Base-by-base conservation (phyloP, 179 eudicot species). In the Gypsophila paniculata region DNA sequence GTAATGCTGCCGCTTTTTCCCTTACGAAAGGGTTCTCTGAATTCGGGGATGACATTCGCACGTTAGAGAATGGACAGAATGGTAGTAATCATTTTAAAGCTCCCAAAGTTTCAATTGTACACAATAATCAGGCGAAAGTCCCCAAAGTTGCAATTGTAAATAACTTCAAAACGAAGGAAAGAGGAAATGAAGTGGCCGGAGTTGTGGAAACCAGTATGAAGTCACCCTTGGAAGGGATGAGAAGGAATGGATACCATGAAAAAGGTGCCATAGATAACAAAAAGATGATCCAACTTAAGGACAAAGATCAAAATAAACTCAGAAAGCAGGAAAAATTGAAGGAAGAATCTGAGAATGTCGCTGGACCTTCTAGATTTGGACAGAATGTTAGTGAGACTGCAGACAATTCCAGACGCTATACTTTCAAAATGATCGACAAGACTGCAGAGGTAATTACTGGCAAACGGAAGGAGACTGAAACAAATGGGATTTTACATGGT, bases 391-490 rank as follows among this genome's bases (percentile, higher is more conserved):
- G 34, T 44, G 71, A 18, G 19, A 14, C 51, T 49, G 39, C 32
- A 8, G 61, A 61, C 59, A 60, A 22, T 69, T 29, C n/a, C n/a
- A 69, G 22, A 71, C 59, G 54, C 22, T 36, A 34, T 36, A 62
- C 48, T 36, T 38, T 36, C 48, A 36, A 36, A 64, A 38, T 34
- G 21, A 25, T 64, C 26, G 26, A 15, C 22, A 71, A 55, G 59
- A 25, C 46, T 64, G 17, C 29, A 13, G 61, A 63, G 48, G 72
- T 39, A 54, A 81, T 19, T 68, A 74, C 76, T 74, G 74, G 72
- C 60, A 81, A 85, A 72, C 48, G 80, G 44, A 85, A 83, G 75
- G 83, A 75, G 51, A 84, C 69, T 59, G 75, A 44, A 61, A 59
- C 58, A 19, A 77, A 81, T 81, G 86, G 77, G 32, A 51, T 72